These are phyloP conservation scores for Cyberlindnera americana DNA, from an alignment of 805 yeast genomes.

Conservation along the genomic window DNA sequence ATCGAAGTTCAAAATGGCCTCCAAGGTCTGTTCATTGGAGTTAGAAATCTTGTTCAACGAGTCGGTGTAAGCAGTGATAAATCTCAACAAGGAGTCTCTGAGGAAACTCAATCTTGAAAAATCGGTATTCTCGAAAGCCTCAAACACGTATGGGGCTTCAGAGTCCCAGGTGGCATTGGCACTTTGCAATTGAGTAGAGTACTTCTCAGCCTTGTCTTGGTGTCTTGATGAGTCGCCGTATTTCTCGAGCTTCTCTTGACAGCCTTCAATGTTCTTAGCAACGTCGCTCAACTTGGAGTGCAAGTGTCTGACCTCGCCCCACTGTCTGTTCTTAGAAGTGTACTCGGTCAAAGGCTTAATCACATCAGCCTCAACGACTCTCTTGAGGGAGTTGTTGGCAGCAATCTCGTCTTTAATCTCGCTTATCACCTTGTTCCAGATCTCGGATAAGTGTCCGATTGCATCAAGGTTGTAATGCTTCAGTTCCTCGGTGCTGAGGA, in stretches of 20 bases:
- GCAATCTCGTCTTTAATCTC: constrained; percentile 43
- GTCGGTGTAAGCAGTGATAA: constrained; percentile 59
- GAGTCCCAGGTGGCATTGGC: constrained; percentile 67
- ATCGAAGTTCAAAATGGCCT: constrained; percentile 59
- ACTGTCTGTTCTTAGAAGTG: constrained; percentile 49
- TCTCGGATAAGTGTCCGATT: constrained; percentile 39
- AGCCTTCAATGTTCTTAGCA: constrained; percentile 39
- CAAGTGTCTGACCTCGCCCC: constrained; percentile 49
- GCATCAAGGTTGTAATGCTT: constrained; percentile 48
- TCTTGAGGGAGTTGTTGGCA: constrained; percentile 46
- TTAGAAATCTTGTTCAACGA: constrained; percentile 41
- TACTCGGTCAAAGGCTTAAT: constrained; percentile 51
- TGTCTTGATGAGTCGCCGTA: constrained; percentile 22
- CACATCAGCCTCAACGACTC: constrained; percentile 49
- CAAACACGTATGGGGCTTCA: constrained; percentile 74
- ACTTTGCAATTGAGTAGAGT: constrained; percentile 37
- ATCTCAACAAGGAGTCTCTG: constrained; percentile 63
- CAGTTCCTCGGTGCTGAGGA: constrained; percentile 39
- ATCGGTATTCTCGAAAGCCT: constrained; percentile 72
- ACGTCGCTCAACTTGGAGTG: constrained; percentile 42
- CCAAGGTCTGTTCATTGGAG: constrained; percentile 61
- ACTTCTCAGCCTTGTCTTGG: constrained; percentile 30
- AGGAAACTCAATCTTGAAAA: constrained; percentile 55
- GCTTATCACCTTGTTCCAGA: constrained; percentile 43
- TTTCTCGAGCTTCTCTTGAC: constrained; percentile 40